Conservation (phyloP, 805 yeast genomes). For the Sugiyamaella chiloensis region DNA sequence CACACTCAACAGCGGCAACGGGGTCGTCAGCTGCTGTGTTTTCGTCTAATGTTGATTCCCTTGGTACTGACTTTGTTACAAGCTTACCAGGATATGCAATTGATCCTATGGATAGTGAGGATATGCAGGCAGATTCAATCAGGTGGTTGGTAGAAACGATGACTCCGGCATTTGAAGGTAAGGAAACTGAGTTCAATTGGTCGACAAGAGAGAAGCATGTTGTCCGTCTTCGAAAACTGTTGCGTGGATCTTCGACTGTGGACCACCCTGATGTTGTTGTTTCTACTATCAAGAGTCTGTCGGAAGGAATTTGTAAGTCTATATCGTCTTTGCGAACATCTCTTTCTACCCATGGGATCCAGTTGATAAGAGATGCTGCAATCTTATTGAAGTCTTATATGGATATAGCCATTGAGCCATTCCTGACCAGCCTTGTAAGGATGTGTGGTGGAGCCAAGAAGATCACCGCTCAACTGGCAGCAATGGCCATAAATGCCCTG, state of each 20-base stretch:
- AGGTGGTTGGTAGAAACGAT: conserved; percentile 31
- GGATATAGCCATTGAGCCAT: conserved; percentile 45
- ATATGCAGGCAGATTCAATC: conserved; percentile 34
- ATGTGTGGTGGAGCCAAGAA: conserved; percentile 60
- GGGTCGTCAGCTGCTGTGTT: conserved; percentile 8
- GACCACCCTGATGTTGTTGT: conserved; percentile 36
- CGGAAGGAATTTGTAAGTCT: conserved; percentile 64
- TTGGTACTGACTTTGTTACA: conserved; percentile 23
- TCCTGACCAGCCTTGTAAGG: conserved; percentile 48
- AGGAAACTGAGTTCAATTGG: conserved; percentile 93
- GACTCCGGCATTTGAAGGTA: conserved; percentile 50
- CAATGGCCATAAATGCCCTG: conserved; percentile 45
- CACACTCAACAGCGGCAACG: conserved; percentile 12
- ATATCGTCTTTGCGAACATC: conserved; percentile 79
- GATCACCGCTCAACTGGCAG: conserved; percentile 53
- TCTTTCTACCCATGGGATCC: conserved; percentile 70
- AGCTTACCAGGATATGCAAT: conserved; percentile 34
- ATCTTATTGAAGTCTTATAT: conserved; percentile 26
- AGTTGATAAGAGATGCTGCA: conserved; percentile 61
- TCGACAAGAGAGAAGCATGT: conserved; percentile 60
- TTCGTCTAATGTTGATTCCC: neutral
- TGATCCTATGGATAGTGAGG: conserved; percentile 39
- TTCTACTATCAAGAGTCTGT: conserved; percentile 41
- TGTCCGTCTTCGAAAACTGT: conserved; percentile 51
- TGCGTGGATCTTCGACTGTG: conserved; percentile 53